Base-by-base conservation (phyloP, 768 basidiomycete species). In the Macrocybe gigantea region DNA sequence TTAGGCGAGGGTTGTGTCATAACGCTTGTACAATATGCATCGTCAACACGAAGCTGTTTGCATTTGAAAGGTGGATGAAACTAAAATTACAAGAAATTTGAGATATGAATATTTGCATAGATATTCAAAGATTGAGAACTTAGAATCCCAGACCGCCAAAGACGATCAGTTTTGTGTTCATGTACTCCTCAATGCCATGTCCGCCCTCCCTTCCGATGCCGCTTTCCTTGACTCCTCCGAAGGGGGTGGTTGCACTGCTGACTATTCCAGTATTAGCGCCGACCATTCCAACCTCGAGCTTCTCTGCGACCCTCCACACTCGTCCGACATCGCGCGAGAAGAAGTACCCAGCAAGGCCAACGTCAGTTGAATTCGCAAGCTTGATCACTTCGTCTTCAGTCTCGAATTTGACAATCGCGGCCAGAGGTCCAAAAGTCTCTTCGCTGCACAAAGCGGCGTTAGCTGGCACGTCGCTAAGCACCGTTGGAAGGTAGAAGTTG, bases 351-450 rank as follows among this genome's bases (percentile, higher is more conserved):
- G 95, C 93, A 15, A 99, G 73, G 0, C 96, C 96, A 29, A 88
- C 80, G 13, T 88, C 80, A 1, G 83, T 75, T 56, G 79, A 70
- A 65, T 99, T 98, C 32, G 95, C 95, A 44, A 92, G 66, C 55
- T 75, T 73, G 48, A 98, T 73, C 1, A 93, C 93, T 64, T 98
- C 88, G 38, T 93, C 93, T 67, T 99, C 96, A 0, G 92, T 93
- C 64, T 89, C 82, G 60, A 99, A 99, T 60, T 85, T 85, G 62
- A 79, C 83, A 15, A 99, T 69, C 6, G 88, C 86, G 0, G 93
- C 93, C 35, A 95, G 65, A 0, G 92, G 94, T 0, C 95, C 96
- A 59, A 99, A 99, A 0, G 96, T 98, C 73, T 99, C 96, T 63
- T 98, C 96, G 7, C 58, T 60, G 56, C 80, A 77, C 56, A 95